phyloP scores from a whole-genome alignment of 2,329 filamentous ascomycete species.

The Fusarium marasasianum region DNA sequence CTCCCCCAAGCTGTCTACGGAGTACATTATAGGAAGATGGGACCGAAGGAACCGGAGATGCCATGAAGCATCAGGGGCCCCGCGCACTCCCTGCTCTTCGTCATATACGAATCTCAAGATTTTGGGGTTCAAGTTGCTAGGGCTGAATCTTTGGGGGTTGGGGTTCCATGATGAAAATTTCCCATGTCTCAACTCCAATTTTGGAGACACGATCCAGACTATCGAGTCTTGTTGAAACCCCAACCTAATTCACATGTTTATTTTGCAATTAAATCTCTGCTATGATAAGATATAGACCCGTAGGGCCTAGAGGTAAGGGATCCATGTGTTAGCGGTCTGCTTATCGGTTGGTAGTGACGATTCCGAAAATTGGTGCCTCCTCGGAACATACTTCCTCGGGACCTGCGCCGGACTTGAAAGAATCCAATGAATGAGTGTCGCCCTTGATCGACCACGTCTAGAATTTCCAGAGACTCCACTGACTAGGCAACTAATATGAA shows the following conservation, averaged over 20 bases:
- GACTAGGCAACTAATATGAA: neutral
- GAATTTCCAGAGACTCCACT: slow-evolving; percentile 1
- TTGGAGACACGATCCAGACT: neutral
- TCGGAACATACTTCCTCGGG: slow-evolving; percentile 33
- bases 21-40: neutral
- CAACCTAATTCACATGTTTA: slow-evolving; percentile 34
- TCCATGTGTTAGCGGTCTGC: neutral
- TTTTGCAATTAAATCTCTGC: neutral
- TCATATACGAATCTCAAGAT: neutral
- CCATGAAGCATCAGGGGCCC: neutral
- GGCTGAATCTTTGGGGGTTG: slow-evolving; percentile 39
- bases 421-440: neutral
- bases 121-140: slow-evolving; percentile 29
- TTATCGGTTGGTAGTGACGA: slow-evolving; percentile 16
- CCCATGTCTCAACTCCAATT: slow-evolving; percentile 19
- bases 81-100: neutral
- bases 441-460: neutral
- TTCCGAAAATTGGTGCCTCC: slow-evolving; percentile 21
- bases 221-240: slow-evolving; percentile 31
- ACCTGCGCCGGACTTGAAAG: slow-evolving; percentile 16
- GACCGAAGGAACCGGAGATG: neutral
- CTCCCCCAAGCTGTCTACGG: neutral
- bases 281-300: neutral
- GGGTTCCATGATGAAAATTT: slow-evolving; percentile 15
- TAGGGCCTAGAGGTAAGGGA: neutral